Evolutionary conservation across 371 early-diverging fungal genomes (phyloP), one percentile per base, ranked within the genome.

Genomic region (Blakeslea trispora): DNA sequence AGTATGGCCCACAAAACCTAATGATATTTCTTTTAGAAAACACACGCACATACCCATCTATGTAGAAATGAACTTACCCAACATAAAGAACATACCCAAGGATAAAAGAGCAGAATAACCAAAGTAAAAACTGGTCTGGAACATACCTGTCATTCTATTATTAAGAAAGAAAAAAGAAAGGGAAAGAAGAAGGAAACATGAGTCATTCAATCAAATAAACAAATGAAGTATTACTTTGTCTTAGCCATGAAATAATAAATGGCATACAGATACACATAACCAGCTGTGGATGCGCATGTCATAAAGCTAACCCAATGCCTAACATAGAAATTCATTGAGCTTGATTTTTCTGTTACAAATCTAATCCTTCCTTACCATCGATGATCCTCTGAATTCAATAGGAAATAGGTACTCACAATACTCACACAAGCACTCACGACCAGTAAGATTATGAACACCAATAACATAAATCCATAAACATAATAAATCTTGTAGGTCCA

Each of bases 401-500:
- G 68, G 53, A 91, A 83, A 63, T 92, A 92, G 50, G 88, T 91
- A 45, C 88, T 81, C 24, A 93, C 90, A 50, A 91, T 82, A 9
- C 91, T 72, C 1, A 90, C 87, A 52, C 89, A 93, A 0, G 89
- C 88, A 10, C 89, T 83, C 11, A 90, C 89, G 46, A 89, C 68
- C 45, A 88, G 53, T 48, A 93, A 71, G 45, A 92, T 86, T 0
- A 81, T 50, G 61, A 91, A 87, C 0, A 91, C 89, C 7, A 91
- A 71, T 52, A 92, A 57, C 76, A 91, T 84, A 54, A 92, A 91
- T 0, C 93, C 91, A 73, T 90, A 93, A 11, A 93, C 90, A 57
- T 91, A 91, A 62, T 91, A 93, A 45, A 88, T 84, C 71, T 86
- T 89, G 77, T 89, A 88, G 13, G 83, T 79, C 92, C 92, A 93